phyloP scores from a whole-genome alignment of 2,329 filamentous ascomycete species.

The Hyphodiscus sp. region DNA sequence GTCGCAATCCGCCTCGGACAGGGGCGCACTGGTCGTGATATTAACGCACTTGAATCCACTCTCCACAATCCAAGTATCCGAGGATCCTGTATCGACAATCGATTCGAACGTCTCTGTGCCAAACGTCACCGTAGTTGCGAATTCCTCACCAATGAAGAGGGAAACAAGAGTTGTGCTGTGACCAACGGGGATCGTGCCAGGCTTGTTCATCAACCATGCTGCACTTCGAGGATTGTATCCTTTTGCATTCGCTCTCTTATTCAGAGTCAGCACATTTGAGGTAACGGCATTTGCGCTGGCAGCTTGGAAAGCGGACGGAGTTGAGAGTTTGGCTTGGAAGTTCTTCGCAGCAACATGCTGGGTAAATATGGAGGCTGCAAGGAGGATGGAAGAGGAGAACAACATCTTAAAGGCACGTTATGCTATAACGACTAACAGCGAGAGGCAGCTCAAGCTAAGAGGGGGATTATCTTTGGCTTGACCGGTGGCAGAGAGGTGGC shows the following conservation, averaged over 20 bases:
- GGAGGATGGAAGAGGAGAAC: neutral
- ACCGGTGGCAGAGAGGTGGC: no score
- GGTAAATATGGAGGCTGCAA: neutral
- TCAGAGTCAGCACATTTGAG: conserved; percentile 3
- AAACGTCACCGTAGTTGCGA: conserved; percentile 20
- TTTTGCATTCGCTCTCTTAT: neutral
- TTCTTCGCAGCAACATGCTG: neutral
- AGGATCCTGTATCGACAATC: conserved; percentile 41
- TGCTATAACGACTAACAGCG: neutral
- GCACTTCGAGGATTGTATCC: conserved; percentile 2
- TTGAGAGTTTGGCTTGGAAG: neutral
- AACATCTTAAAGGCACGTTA: neutral
- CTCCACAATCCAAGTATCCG: conserved; percentile 39
- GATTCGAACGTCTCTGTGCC: conserved; percentile 31
- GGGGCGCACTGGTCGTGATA: conserved; percentile 10
- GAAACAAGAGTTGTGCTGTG: neutral
- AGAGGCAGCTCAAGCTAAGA: no score
- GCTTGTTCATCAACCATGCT: neutral
- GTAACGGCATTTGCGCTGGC: neutral
- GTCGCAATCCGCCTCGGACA: conserved; percentile 4
- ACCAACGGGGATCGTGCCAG: neutral
- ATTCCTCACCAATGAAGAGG: conserved; percentile 1
- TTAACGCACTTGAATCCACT: conserved; percentile 32
- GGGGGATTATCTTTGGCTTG: no score
- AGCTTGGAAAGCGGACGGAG: neutral